Base-by-base conservation (phyloP, 2,329 filamentous ascomycete species). In the Claviceps digitariae region DNA sequence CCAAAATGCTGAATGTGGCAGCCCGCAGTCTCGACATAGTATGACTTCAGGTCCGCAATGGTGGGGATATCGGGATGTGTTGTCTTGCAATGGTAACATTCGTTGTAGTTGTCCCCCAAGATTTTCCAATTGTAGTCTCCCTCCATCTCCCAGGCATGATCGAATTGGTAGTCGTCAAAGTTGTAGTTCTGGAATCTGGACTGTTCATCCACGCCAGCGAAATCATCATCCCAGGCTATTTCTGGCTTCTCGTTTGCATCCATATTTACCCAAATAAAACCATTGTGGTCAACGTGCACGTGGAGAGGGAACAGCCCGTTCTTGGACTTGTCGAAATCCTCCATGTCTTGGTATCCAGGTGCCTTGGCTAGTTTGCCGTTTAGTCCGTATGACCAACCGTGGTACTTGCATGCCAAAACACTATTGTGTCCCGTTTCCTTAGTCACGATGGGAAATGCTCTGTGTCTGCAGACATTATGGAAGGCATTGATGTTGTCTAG, bases 51-150 rank as follows among this genome's bases (percentile, higher is more conserved):
- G 55, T 82, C 76, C 46, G 78, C 73, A n/a, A 82, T 70, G 44
- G 70, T 68, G 4, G 76, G 71, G 34, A 82, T 75, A 54, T 79
- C 76, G 2, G 80, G 78, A 58, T 82, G 79, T 2, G 78, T 74
- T 1, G 74, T 76, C 50, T 74, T 73, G 68, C 78, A 82, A 67
- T 83, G 79, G 59, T 83, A 84, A 62, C 79, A 83, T 62, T 81
- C 79, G 62, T 84, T 84, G 69, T 81, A 84, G 67, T 83, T 82
- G 61, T 83, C 80, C 15, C 74, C 74, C 34, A 80, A 63, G 25
- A 76, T 74, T 67, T 82, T 82, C 78, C 78, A 82, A 67, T 81
- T 81, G 62, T 74, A 78, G 34, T 74, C 70, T 0, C 74, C 74
- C 49, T 78, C 72, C 72, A 79, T 74, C 58, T 78, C 72, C 75